Evolutionary conservation across 805 yeast genomes (phyloP), one percentile per base, ranked within the genome.

Genomic region (Ogataea pignaliae): DNA sequence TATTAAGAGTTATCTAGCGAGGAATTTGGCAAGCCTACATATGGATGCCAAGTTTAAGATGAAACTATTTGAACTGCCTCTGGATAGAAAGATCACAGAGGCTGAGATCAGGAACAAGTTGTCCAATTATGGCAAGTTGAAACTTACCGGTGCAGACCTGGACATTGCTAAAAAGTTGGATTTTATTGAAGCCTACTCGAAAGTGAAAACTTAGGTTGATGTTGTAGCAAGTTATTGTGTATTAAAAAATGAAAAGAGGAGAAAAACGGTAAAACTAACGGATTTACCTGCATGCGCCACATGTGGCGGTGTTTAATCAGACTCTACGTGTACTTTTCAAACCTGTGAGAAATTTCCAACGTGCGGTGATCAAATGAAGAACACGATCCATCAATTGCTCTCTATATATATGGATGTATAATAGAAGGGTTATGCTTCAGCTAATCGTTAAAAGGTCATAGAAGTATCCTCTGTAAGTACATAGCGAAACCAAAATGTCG

Each of bases 101-200:
- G 41, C 40, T 2, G 34, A 46, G 4, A 31, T 61, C 11, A 55
- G 66, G 34, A 57, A 54, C 5, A 48, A 47, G 28, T 48, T 76
- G 44, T 60, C 68, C 1, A 71, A 68, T 34, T 69, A 66, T 29
- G 84, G 84, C 29, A 70, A 76, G 42, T 60, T 76, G 43, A 73
- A 75, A 43, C 58, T 71, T 3, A 68, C 80, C 0, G 78, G 81
- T 3, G 63, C 63, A 13, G 68, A 68, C 1, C 64, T 82, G 30
- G 68, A 66, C 33, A 45, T 68, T 1, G 56, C 53, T 1, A 68
- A 74, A 14, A 82, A 82, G 59, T 45, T 52, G 4, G 63, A 66
- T 40, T 81, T 79, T 53, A 57, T 70, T 15, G 48, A 56, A 8
- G 50, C 46, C 3, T 52, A 50, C 21, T 15, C 26, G 12, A 26